These are phyloP conservation scores for Phenoliferia sp. DNA, from an alignment of 1,284 basidiomycete species.

Conservation along the genomic window DNA sequence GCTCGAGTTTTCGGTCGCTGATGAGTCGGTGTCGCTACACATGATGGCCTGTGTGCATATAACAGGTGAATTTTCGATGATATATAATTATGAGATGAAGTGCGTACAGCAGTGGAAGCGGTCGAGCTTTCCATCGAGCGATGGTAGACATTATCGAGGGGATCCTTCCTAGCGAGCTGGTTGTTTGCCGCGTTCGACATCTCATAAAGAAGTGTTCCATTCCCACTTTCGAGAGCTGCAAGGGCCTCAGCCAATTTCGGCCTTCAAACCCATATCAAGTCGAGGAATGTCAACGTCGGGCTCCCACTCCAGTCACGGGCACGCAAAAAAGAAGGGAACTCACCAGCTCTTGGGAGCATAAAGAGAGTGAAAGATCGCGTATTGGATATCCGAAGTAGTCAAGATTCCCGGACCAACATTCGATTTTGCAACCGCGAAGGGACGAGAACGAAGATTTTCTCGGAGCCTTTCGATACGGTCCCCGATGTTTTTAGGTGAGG, in stretches of 20 bases:
- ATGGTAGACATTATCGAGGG: conserved; percentile 23
- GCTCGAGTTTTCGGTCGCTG: not conserved
- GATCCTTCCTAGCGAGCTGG: conserved; percentile 2
- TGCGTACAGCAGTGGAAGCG: not conserved
- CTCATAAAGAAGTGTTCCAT: conserved; percentile 9
- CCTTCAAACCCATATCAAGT: not conserved
- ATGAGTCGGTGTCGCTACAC: conserved; percentile 25
- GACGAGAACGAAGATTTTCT: not conserved
- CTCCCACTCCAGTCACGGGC: no score
- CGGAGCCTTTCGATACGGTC: not conserved
- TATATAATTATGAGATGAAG: not conserved
- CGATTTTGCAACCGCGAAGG: conserved; percentile 17
- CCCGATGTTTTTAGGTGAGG: not conserved
- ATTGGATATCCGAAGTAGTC: conserved; percentile 15
- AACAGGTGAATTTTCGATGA: not conserved
- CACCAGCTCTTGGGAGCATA: conserved; percentile 19
- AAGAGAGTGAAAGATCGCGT: conserved; percentile 20
- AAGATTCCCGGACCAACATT: conserved; percentile 21
- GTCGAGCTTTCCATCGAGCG: conserved; percentile 3
- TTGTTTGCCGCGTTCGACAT: conserved; percentile 3
- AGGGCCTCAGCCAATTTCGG: conserved; percentile 15
- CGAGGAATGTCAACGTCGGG: not conserved
- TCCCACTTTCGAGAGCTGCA: not conserved
- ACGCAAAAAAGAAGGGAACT: no score
- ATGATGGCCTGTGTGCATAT: conserved; percentile 15